These are phyloP conservation scores for Tricholoma sp. DNA, from an alignment of 768 basidiomycete genomes.

Conservation along the genomic window DNA sequence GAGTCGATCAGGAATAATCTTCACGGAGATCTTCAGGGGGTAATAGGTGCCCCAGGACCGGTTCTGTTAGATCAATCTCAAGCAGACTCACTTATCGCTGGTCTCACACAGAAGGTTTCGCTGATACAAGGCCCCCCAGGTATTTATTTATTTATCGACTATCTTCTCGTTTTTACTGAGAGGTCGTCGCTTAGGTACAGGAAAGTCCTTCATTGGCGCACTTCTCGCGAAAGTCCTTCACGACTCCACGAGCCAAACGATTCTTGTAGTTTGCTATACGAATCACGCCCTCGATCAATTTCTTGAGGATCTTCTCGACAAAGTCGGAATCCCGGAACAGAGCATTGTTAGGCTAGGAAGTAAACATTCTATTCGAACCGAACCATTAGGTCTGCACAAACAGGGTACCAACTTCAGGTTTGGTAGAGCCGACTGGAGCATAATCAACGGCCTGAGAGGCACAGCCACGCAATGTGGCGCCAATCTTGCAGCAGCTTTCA, in stretches of 20 bases:
- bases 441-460: slow-evolving; percentile 36
- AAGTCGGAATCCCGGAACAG: slow-evolving; percentile 45
- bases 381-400: slow-evolving; percentile 37
- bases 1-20: slow-evolving; percentile 27
- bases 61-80: slow-evolving; percentile 53
- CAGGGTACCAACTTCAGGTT: slow-evolving; percentile 25
- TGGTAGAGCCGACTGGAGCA: slow-evolving; percentile 30
- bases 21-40: slow-evolving; percentile 31
- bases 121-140: slow-evolving; percentile 73
- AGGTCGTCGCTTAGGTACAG: slow-evolving; percentile 46
- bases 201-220: slow-evolving; percentile 71
- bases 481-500: neutral
- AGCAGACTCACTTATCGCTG: slow-evolving; percentile 38
- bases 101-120: slow-evolving; percentile 51
- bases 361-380: slow-evolving; percentile 46
- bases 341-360: slow-evolving; percentile 57
- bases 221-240: slow-evolving; percentile 59
- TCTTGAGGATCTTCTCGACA: slow-evolving; percentile 54
- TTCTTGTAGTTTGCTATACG: slow-evolving; percentile 69
- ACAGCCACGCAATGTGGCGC: neutral
- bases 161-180: neutral
- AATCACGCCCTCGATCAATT: slow-evolving; percentile 75
- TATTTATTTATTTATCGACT: slow-evolving; percentile 20
- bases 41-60: slow-evolving; percentile 31
- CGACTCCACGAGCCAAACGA: slow-evolving; percentile 38